These are phyloP conservation scores for Daldinia caldariorum DNA, from an alignment of 495 filamentous ascomycete species.

Conservation along the genomic window DNA sequence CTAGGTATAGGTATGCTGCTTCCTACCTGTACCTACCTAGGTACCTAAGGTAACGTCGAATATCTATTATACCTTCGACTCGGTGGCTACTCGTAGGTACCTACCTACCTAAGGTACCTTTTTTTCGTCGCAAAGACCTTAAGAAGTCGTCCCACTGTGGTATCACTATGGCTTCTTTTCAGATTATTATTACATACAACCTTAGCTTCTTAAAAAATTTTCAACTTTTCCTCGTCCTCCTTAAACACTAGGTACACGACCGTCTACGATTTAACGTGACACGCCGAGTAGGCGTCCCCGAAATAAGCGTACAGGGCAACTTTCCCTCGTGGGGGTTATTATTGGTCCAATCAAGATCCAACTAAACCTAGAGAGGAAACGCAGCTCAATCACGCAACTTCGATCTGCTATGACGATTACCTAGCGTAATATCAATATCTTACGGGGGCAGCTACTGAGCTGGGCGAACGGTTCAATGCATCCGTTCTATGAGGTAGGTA, in stretches of 20 bases:
- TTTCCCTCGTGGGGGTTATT: conserved; percentile 19
- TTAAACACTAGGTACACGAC: neutral
- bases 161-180: neutral
- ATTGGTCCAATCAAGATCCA: conserved; percentile 15
- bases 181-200: neutral
- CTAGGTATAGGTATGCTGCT: neutral
- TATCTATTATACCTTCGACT: no score
- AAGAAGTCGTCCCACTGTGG: neutral
- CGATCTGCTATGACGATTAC: conserved; percentile 26
- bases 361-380: conserved; percentile 19
- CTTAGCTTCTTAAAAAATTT: neutral
- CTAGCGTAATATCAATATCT: neutral
- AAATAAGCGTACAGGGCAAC: conserved; percentile 17
- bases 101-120: no score
- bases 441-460: neutral
- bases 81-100: neutral
- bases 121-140: neutral
- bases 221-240: neutral
- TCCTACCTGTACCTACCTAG: neutral
- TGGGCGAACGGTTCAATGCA: conserved; percentile 1
- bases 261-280: neutral
- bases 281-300: conserved; percentile 26
- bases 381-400: conserved; percentile 34
- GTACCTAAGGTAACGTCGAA: no score
- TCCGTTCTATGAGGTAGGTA: no score